phyloP scores from a whole-genome alignment of 805 yeast genomes.

The Saccharomycopsis sp. region DNA sequence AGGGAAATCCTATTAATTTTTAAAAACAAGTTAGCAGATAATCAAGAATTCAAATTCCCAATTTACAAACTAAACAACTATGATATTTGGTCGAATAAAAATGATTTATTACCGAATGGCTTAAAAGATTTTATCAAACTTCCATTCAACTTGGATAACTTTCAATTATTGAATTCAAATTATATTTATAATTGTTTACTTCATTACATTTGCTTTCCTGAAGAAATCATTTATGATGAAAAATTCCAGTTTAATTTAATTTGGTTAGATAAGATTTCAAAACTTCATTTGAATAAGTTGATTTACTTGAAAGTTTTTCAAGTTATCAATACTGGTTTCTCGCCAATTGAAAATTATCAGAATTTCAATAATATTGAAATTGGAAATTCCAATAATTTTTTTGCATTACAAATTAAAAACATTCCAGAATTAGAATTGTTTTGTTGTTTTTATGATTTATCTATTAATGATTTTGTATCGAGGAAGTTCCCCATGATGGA shows the following conservation, averaged over 20 bases:
- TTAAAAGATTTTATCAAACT: background rate
- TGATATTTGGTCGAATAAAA: no score
- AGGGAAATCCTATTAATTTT: no score
- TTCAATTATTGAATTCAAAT: background rate
- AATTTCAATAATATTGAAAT: no score
- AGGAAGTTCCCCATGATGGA: slow-evolving; percentile 2
- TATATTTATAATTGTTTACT: slow-evolving; percentile 13
- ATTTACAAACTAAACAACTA: no score
- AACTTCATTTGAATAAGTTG: slow-evolving; percentile 4
- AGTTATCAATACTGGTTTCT: no score
- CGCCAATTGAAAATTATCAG: no score
- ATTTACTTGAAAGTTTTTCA: slow-evolving; percentile 10
- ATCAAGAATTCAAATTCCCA: no score
- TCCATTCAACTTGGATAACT: slow-evolving; percentile 1
- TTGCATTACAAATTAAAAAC: no score
- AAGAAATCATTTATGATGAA: background rate
- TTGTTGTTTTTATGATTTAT: slow-evolving; percentile 8
- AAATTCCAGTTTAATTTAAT: slow-evolving; percentile 6
- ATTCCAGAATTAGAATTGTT: slow-evolving; percentile 6
- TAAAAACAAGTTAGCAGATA: no score
- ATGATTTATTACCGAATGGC: slow-evolving; percentile 11
- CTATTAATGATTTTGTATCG: background rate
- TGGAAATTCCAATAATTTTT: no score
- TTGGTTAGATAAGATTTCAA: slow-evolving; percentile 12
- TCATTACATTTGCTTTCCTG: slow-evolving; percentile 11